A percentile compares a stretch with the other conserved stretches of the same genome.
Evolutionary conservation across 106 monocot species (phyloP).

Genomic region (Platanthera guangdongensis): DNA sequence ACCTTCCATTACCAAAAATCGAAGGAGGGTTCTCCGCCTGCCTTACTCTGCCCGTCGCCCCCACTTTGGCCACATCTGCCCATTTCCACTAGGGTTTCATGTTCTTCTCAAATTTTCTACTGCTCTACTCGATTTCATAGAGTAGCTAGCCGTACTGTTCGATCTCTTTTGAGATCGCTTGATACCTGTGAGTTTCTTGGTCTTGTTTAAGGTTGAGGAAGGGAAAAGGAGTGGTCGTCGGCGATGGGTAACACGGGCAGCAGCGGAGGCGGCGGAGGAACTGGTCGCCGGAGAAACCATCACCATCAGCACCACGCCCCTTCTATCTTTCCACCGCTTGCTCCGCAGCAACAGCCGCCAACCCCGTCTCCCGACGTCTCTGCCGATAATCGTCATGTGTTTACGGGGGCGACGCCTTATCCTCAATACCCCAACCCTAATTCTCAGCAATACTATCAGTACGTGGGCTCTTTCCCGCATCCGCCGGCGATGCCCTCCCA

Average conservation of each 20-base stretch:
- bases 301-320: constrained; percentile 3
- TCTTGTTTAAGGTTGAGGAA: background rate
- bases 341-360: constrained; percentile 18
- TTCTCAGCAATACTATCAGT: constrained; percentile 38
- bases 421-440: constrained; percentile 56
- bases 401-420: constrained; percentile 60
- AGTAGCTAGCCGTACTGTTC: background rate
- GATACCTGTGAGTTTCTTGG: background rate
- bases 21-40: background rate
- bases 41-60: background rate
- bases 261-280: constrained; percentile 7
- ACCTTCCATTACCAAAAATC: constrained; percentile 9
- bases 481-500: constrained; percentile 36
- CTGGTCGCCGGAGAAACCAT: constrained; percentile 14
- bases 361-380: constrained; percentile 20
- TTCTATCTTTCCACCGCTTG: constrained; percentile 2
- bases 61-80: background rate
- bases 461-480: constrained; percentile 39
- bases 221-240: background rate
- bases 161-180: background rate
- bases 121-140: background rate
- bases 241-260: constrained; percentile 20
- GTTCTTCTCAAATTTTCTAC: background rate
- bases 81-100: background rate
- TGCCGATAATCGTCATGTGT: constrained; percentile 52